Conservation (phyloP, 1,139 yeast genomes). For the Debaryomycetaceae sp. region DNA sequence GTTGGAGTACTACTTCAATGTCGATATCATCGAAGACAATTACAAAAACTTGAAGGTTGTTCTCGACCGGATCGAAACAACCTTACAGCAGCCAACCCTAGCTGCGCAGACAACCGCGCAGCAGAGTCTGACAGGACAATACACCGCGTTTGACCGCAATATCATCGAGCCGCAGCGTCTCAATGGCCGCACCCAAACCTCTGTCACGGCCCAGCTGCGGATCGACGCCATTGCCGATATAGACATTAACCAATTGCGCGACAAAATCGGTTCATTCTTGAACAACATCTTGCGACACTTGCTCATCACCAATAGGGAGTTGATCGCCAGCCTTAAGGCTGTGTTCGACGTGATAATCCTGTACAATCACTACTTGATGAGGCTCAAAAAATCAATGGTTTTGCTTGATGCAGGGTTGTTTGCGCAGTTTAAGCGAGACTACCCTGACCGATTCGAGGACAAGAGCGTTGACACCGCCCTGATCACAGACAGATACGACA, state of each 20-base stretch:
- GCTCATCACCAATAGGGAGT: conserved; percentile 56
- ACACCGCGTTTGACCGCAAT: too few relatives aligned
- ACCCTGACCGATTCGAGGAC: conserved; percentile 37
- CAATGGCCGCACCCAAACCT: too few relatives aligned
- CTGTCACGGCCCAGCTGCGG: too few relatives aligned
- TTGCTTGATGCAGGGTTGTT: conserved; percentile 46
- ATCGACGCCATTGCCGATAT: conserved; percentile 8
- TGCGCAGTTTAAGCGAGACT: conserved; percentile 31
- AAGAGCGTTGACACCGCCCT: conserved; percentile 33
- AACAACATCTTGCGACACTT: conserved; percentile 67
- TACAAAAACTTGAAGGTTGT: conserved; percentile 36
- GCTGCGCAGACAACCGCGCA: too few relatives aligned
- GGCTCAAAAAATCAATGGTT: conserved; percentile 54
- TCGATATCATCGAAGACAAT: conserved; percentile 58
- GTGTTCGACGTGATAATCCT: conserved; percentile 46
- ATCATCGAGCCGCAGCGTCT: too few relatives aligned
- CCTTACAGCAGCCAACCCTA: too few relatives aligned
- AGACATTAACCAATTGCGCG: conserved; percentile 52
- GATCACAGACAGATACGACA: conserved; percentile 38
- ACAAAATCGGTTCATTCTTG: conserved; percentile 52
- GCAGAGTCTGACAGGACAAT: too few relatives aligned
- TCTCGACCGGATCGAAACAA: conserved; percentile 4
- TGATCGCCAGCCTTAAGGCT: conserved; percentile 45
- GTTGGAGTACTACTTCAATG: conserved; percentile 52
- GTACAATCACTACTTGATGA: conserved; percentile 51